Base-by-base conservation (phyloP, 805 yeast species). In the Teunomyces aglyptinius region DNA sequence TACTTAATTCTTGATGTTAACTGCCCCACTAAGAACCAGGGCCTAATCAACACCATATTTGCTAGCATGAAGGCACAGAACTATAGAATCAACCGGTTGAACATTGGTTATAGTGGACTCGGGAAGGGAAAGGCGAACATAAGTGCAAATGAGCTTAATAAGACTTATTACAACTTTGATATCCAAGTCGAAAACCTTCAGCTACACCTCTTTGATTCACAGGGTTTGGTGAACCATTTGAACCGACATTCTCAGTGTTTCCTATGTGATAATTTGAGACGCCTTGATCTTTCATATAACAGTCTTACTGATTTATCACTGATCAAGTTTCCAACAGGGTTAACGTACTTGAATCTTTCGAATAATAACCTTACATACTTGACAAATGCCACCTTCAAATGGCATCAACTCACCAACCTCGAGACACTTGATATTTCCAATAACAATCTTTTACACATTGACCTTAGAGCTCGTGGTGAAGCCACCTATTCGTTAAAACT, bases 241-340 rank as follows among this genome's bases (percentile, higher is more conserved):
- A 47, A 38, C 13, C 26, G 33, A 26, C 26, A 31, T 31, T 28
- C 41, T 7, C 42, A 43, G 13, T 51, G 53, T 38, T 41, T 48
- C 27, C 13, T 38, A 10, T 42, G 39, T 26, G n/a, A n/a, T 13
- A 22, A 43, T 11, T 49, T 64, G 16, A 46, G 50, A 38, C 43
- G 47, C 28, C 48, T 67, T 13, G 63, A 67, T 49, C 49, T 67
- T 33, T 64, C 70, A 3, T 67, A 46, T 49, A 66, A 64, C 38
- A 51, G 53, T 10, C 47, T 67, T 11, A 45, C 49, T n/a, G 65
- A 64, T 40, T 38, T 65, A 15, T 27, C 54, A 4, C 12, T 33
- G 11, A 38, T 64, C 5, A 22, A 39, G 11, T 56, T 66, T 32
- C 69, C 71, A 0, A 5, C 44, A 0, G 39, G 47, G 19, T 41